phyloP scores from a whole-genome alignment of 305 asterid genomes.

The Fraxinus albicans region DNA sequence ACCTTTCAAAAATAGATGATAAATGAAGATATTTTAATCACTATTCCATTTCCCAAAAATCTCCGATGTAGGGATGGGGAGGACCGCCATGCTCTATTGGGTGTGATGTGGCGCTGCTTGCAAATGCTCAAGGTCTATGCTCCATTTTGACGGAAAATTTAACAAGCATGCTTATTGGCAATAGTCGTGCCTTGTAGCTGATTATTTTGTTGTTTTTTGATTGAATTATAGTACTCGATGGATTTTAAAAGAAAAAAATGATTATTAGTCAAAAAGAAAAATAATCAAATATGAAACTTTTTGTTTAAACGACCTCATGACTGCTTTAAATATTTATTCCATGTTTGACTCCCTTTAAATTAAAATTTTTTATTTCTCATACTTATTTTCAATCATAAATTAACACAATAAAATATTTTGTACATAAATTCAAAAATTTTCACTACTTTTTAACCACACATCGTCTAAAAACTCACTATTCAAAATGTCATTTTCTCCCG shows the following conservation, averaged over 20 bases:
- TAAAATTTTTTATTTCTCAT: too few species aligned
- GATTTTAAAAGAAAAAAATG: too few species aligned
- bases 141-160: background rate
- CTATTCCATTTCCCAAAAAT: background rate
- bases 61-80: background rate
- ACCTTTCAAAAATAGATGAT: too few species aligned
- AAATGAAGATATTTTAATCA: too few species aligned
- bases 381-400: too few species aligned
- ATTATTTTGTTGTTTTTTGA: background rate
- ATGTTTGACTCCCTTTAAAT: background rate
- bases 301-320: background rate
- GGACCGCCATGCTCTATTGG: background rate
- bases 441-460: too few species aligned
- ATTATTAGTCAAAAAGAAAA: background rate
- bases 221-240: background rate
- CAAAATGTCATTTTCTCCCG: background rate
- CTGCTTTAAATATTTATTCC: background rate
- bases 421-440: too few species aligned
- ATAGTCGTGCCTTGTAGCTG: background rate
- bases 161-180: background rate
- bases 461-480: background rate
- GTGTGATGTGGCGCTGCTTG: background rate
- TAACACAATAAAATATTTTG: background rate
- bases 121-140: background rate
- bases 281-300: background rate